Evolutionary conservation across 192 early-diverging fungal genomes (phyloP), one percentile per base, ranked within the genome.

Genomic region (Coemansia sp.): DNA sequence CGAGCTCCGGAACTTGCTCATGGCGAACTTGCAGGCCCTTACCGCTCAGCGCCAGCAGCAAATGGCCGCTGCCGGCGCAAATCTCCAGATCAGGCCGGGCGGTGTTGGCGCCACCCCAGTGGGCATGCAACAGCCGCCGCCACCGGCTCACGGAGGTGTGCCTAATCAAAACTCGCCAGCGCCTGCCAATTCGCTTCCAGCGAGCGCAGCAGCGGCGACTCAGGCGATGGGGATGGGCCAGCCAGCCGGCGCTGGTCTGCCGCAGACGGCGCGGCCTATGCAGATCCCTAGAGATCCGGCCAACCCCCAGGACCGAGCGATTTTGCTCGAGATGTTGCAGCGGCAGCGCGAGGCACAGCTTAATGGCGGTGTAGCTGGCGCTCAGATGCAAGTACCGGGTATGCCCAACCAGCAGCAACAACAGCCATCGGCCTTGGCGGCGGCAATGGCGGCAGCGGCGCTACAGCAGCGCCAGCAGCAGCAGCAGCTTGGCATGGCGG

Each of bases 261-360:
- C 49, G 17, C 54, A 60, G 20, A 51, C 74, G 4, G 36, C 42
- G 1, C 54, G 27, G n/a, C 49, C 62, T 8, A 38, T 59, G 45
- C 64, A 71, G 24, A 15, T 60, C 17, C 68, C 54, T 4, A 56
- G 24, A 22, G 64, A 76, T 27, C 58, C 75, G 20, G 62, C 74
- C 39, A 76, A 65, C 22, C 39, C 71, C 7, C 73, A 76, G 12
- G 74, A 76, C 31, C 68, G 47, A 39, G 56, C 47, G 36, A 65
- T 53, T 12, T 39, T 72, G 25, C 38, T 72, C 8, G 78, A 81
- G 69, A 37, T 68, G 37, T 38, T 71, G 42, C 72, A 74, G 42
- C 39, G 63, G 6, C 63, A 72, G 41, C 63, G 62, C 19, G 70
- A 51, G 25, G 53, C 42, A 7, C 54, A 59, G 35, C 32, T 62